These are phyloP conservation scores for Cicer arietinum DNA, from an alignment of 306 rosid species.

Conservation along the genomic window DNA sequence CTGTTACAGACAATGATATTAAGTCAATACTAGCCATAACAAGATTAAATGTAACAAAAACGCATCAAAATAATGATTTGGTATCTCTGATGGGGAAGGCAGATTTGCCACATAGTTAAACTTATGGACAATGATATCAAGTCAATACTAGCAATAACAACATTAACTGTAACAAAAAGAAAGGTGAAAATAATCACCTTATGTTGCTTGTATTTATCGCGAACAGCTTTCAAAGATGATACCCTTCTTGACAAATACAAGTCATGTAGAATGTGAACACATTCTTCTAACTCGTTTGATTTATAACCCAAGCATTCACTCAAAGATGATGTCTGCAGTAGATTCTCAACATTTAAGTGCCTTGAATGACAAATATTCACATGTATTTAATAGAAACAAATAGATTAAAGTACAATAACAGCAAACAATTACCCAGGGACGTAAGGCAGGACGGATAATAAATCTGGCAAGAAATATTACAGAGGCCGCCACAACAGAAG, in stretches of 20 bases:
- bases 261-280: slow-evolving; percentile 66
- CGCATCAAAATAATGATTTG: slow-evolving; percentile 51
- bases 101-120: slow-evolving; percentile 70
- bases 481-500: slow-evolving; percentile 88
- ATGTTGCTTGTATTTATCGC: slow-evolving; percentile 79
- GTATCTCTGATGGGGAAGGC: slow-evolving; percentile 77
- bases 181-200: slow-evolving; percentile 55
- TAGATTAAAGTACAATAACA: not conserved
- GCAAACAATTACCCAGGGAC: slow-evolving; percentile 78
- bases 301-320: slow-evolving; percentile 56
- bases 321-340: slow-evolving; percentile 57
- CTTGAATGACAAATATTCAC: not conserved
- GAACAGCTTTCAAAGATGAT: slow-evolving; percentile 60
- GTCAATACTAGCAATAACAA: not conserved
- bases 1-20: slow-evolving; percentile 50
- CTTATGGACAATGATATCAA: slow-evolving; percentile 44
- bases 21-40: not conserved
- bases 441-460: slow-evolving; percentile 52
- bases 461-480: slow-evolving; percentile 74
- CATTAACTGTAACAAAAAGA: not conserved
- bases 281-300: slow-evolving; percentile 59
- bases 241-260: slow-evolving; percentile 75
- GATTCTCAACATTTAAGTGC: slow-evolving; percentile 9
- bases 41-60: not conserved
- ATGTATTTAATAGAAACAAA: not conserved